These are phyloP conservation scores for Paecilomyces sp. DNA, from an alignment of 2,329 filamentous ascomycete genomes.

Conservation along the genomic window DNA sequence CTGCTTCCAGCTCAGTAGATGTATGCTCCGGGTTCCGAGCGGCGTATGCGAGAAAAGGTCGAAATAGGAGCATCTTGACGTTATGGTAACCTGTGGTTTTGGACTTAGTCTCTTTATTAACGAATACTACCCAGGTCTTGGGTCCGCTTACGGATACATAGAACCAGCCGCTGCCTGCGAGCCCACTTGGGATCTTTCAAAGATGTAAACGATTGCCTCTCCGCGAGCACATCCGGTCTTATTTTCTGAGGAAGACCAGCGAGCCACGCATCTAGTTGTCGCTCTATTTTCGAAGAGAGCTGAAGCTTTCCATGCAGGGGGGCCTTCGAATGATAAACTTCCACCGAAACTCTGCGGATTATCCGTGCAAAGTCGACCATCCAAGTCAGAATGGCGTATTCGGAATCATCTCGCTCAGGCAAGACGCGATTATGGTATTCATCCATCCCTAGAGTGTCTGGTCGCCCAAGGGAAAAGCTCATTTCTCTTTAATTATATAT, in stretches of 20 bases:
- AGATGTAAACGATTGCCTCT: slow-evolving; percentile 15
- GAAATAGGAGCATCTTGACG: slow-evolving; percentile 33
- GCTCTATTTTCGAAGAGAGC: slow-evolving; percentile 28
- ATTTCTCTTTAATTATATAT: slow-evolving; percentile 29
- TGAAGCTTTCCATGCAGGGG: slow-evolving; percentile 28
- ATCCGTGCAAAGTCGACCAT: slow-evolving; percentile 36
- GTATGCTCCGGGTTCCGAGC: slow-evolving; percentile 19
- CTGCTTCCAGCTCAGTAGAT: slow-evolving; percentile 20
- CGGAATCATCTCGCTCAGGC: slow-evolving; percentile 27
- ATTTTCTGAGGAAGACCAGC: slow-evolving; percentile 23
- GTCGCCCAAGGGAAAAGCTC: slow-evolving; percentile 43
- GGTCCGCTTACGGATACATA: slow-evolving; percentile 29
- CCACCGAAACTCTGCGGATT: slow-evolving; percentile 32
- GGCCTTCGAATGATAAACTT: slow-evolving; percentile 31
- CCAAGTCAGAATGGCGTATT: slow-evolving; percentile 33
- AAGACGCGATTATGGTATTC: slow-evolving; percentile 41
- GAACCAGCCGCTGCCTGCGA: slow-evolving; percentile 29
- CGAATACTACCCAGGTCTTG: not conserved
- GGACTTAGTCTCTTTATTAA: not conserved
- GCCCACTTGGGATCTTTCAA: slow-evolving; percentile 32
- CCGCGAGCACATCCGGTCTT: slow-evolving; percentile 19
- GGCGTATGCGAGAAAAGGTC: slow-evolving; percentile 26
- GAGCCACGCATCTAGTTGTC: slow-evolving; percentile 30
- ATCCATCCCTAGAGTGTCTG: slow-evolving; percentile 43
- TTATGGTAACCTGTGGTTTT: slow-evolving; percentile 28